A percentile compares a stretch with the other conserved stretches of the same genome.
Conservation (phyloP, 2,329 filamentous ascomycete genomes). For the Aspergillus flavus region DNA sequence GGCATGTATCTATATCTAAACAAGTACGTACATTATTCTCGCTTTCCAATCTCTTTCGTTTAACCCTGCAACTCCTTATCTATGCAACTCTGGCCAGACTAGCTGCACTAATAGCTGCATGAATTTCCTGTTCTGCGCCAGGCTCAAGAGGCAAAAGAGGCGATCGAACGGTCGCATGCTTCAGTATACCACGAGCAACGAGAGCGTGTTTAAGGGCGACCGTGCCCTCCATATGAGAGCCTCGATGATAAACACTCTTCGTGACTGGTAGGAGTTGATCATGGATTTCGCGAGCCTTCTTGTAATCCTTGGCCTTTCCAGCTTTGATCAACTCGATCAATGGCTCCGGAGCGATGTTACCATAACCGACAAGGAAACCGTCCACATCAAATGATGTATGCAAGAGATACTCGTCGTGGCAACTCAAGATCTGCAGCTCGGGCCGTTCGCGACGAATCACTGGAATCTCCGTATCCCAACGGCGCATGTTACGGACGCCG, state of each 20-base stretch:
- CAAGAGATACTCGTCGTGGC: constrained; percentile 57
- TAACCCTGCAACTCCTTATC: background rate
- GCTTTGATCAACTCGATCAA: constrained; percentile 55
- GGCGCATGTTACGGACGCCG: constrained; percentile 59
- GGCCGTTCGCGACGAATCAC: constrained; percentile 54
- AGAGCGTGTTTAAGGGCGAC: constrained; percentile 56
- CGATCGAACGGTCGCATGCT: constrained; percentile 55
- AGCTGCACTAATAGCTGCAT: constrained; percentile 18
- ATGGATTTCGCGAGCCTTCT: constrained; percentile 52
- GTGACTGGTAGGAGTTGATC: constrained; percentile 55
- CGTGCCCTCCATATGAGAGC: constrained; percentile 59
- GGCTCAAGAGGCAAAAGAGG: constrained; percentile 42
- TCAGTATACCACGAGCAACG: constrained; percentile 53
- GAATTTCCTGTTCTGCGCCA: constrained; percentile 22
- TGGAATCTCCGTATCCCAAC: constrained; percentile 60
- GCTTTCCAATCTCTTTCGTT: background rate
- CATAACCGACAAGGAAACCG: constrained; percentile 58
- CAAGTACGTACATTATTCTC: background rate
- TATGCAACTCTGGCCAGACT: background rate
- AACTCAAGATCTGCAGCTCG: constrained; percentile 54
- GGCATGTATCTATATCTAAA: background rate
- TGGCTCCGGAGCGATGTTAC: constrained; percentile 55
- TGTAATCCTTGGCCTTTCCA: constrained; percentile 54
- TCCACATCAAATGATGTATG: constrained; percentile 58
- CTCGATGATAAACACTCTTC: constrained; percentile 58